Base-by-base conservation (phyloP, 2,329 filamentous ascomycete species). In the Aspergillus unguis region DNA sequence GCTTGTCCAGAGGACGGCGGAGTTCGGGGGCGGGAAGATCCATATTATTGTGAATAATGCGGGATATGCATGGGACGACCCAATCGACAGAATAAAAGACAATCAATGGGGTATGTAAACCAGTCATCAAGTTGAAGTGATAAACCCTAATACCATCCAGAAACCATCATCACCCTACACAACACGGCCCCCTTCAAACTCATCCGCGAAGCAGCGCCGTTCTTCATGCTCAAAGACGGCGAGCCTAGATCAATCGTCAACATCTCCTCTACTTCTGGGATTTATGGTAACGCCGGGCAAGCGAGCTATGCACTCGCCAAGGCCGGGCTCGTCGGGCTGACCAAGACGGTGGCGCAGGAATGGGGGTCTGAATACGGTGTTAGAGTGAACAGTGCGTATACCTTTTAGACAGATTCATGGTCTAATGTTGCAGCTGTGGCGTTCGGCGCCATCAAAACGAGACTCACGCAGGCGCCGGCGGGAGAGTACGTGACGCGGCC, bases 21-120 rank as follows among this genome's bases (percentile, higher is more conserved):
- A 85, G 44, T 95, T 95, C 66, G 91, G 91, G 53, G 77, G 81
- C 58, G 90, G 90, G 65, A 95, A 95, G 78, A 91, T 96, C 57
- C 87, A 95, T 71, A 87, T 94, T 68, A 86, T 95, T 52, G 88
- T 95, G 54, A 95, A 95, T 74, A 95, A 95, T 69, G 91, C 90
- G 1, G 90, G 90, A 38, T 95, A 90, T 74, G 95, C 91, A 1
- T 95, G 90, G 89, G 91, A 96, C 70, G 91, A 87, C 5, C 90
- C 95, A 36, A 90, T 95, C 60, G 89, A 95, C 79, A 28, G 7
- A 25, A 2, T 17, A 17, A 44, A n/a, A 10, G 35, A n/a, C 10
- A 6, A n/a, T 37, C 6, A n/a, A n/a, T 2, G 35, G 4, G 17
- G 17, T 17, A 17, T 17, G 17, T 17, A 17, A 17, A 17, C 17